Percentiles rank a stretch among this genome's conserved stretches.
Conservation (phyloP, 345 rosid species). For the Mallotus nudiflorus region DNA sequence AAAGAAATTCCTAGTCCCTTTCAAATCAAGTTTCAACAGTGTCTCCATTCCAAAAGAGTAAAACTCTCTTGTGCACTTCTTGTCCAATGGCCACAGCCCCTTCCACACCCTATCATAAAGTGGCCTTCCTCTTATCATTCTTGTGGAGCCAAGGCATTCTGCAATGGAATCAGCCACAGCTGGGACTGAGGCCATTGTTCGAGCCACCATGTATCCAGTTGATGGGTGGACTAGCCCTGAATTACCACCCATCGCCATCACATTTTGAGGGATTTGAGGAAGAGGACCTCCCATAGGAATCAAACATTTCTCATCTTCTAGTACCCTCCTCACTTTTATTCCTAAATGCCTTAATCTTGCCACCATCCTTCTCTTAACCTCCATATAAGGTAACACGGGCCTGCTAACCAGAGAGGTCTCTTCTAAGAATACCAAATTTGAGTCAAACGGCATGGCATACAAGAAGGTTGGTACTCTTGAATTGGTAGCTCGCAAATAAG, state of each 20-base stretch:
- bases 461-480: slow-evolving; percentile 49
- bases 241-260: slow-evolving; percentile 64
- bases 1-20: slow-evolving; percentile 53
- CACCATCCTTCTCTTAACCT: slow-evolving; percentile 61
- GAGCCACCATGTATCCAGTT: slow-evolving; percentile 65
- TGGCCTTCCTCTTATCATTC: slow-evolving; percentile 64
- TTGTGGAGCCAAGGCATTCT: slow-evolving; percentile 62
- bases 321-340: slow-evolving; percentile 48
- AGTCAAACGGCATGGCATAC: slow-evolving; percentile 66
- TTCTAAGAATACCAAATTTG: slow-evolving; percentile 52
- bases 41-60: slow-evolving; percentile 71
- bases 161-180: slow-evolving; percentile 47
- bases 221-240: slow-evolving; percentile 74
- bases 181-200: slow-evolving; percentile 51
- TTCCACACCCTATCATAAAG: slow-evolving; percentile 57
- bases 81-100: slow-evolving; percentile 56
- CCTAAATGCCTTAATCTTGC: slow-evolving; percentile 70
- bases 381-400: slow-evolving; percentile 52
- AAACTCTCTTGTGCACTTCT: slow-evolving; percentile 43
- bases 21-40: slow-evolving; percentile 53
- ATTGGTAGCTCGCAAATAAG: slow-evolving; percentile 45
- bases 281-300: slow-evolving; percentile 84
- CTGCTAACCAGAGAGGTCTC: slow-evolving; percentile 66
- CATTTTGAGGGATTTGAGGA: slow-evolving; percentile 56
- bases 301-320: slow-evolving; percentile 68